phyloP scores from a whole-genome alignment of 306 rosid species.

The Bauhinia variegata region DNA sequence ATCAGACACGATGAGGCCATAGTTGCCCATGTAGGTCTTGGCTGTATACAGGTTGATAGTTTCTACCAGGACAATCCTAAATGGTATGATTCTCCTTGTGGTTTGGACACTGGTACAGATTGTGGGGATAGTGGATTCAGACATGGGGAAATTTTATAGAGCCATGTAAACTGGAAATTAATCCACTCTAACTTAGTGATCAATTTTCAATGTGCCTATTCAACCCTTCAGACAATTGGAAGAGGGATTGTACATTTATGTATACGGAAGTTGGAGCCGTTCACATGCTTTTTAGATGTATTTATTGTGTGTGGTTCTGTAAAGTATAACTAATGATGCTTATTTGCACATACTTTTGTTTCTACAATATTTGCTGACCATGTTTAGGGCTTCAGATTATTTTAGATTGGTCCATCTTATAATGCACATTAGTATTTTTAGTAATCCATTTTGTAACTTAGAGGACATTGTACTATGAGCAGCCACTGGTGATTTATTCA shows the following conservation, averaged over 20 bases:
- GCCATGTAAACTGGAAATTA: constrained; percentile 45
- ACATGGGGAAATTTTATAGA: constrained; percentile 86
- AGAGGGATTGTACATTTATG: constrained; percentile 85
- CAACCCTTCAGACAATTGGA: constrained; percentile 60
- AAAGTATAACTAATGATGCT: constrained; percentile 53
- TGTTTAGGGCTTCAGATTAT: constrained; percentile 48
- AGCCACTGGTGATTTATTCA: constrained; percentile 34
- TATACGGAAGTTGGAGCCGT: constrained; percentile 80
- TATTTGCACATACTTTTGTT: constrained; percentile 55
- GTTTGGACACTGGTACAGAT: constrained; percentile 81
- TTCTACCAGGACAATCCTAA: constrained; percentile 89
- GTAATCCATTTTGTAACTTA: constrained; percentile 29
- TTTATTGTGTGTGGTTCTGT: constrained; percentile 68
- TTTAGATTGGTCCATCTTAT: constrained; percentile 44
- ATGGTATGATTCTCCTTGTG: constrained; percentile 99
- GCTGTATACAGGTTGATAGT: constrained; percentile 92
- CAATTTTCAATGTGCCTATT: constrained; percentile 48
- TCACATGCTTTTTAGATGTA: constrained; percentile 58
- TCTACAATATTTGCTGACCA: constrained; percentile 50
- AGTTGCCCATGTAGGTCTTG: constrained; percentile 87
- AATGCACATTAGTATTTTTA: constrained; percentile 40
- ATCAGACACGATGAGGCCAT: constrained; percentile 79
- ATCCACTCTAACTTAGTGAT: constrained; percentile 59
- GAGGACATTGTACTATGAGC: constrained; percentile 44
- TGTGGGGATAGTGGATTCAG: constrained; percentile 87